Conservation (phyloP, 331 rosid genomes). For the Acacia pycnantha region DNA sequence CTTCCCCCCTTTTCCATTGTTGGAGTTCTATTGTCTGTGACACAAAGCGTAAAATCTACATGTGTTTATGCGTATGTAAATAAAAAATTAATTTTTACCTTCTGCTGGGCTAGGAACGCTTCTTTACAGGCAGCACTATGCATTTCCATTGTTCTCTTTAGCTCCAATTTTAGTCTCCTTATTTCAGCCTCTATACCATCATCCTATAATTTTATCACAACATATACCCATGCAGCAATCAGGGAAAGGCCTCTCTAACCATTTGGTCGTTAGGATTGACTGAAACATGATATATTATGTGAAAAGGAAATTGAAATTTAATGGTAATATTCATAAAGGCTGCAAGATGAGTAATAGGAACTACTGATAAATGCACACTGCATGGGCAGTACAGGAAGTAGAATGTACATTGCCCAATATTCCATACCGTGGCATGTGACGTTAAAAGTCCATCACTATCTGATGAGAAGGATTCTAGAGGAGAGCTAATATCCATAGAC, state of each 20-base stretch:
- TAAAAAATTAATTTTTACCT: background rate
- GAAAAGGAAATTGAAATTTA: background rate
- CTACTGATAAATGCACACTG: background rate
- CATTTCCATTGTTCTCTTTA: background rate
- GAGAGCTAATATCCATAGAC: slow-evolving; percentile 38
- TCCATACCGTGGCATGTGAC: slow-evolving; percentile 54
- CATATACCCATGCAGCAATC: background rate
- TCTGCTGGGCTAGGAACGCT: background rate
- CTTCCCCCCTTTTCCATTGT: background rate
- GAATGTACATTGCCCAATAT: background rate
- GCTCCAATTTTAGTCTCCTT: background rate
- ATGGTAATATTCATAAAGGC: background rate
- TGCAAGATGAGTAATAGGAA: background rate
- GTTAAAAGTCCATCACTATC: background rate
- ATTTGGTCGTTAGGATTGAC: background rate
- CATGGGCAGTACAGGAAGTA: slow-evolving; percentile 1
- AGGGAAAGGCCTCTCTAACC: background rate
- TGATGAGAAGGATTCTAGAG: slow-evolving; percentile 23
- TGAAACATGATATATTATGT: background rate
- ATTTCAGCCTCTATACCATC: background rate
- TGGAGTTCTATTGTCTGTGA: background rate
- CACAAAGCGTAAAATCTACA: background rate
- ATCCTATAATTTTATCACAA: background rate
- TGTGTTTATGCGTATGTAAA: background rate
- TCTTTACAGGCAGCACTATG: background rate